Evolutionary conservation across 441 rosid genomes (phyloP).

Genomic region (Corymbia calophylla): DNA sequence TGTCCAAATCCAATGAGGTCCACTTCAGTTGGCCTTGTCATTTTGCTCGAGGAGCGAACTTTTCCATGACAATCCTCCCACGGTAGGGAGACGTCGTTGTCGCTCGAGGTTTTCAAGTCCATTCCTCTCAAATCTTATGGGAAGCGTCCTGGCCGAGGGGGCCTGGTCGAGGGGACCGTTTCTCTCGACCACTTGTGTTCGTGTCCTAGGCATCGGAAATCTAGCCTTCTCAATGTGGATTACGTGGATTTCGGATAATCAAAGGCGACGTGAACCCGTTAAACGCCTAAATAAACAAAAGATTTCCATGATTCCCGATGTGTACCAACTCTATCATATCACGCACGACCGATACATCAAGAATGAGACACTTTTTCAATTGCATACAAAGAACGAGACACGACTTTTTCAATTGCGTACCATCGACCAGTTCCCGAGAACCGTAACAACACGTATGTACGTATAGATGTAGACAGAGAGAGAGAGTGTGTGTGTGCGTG

Average conservation of each 20-base stretch:
- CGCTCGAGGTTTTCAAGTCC: neutral
- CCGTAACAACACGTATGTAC: neutral
- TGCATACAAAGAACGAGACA: too few relatives aligned
- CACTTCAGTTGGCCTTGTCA: neutral
- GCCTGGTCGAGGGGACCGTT: neutral
- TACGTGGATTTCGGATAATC: neutral
- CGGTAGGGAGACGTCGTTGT: neutral
- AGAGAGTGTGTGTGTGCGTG: neutral
- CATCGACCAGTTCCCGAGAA: neutral
- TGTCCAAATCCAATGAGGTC: neutral
- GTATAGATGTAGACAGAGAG: neutral
- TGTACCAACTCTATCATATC: neutral
- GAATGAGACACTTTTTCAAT: neutral
- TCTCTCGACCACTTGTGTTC: neutral
- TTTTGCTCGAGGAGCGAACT: neutral
- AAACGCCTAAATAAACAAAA: neutral
- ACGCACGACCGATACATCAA: neutral
- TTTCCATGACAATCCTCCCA: neutral
- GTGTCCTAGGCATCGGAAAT: neutral
- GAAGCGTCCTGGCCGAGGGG: neutral
- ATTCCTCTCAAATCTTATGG: neutral
- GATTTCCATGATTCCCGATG: neutral
- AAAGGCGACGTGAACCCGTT: neutral
- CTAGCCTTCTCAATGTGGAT: neutral
- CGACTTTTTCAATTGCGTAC: neutral